Conservation (phyloP, 2,329 filamentous ascomycete species). For the Diplocarpon mali region DNA sequence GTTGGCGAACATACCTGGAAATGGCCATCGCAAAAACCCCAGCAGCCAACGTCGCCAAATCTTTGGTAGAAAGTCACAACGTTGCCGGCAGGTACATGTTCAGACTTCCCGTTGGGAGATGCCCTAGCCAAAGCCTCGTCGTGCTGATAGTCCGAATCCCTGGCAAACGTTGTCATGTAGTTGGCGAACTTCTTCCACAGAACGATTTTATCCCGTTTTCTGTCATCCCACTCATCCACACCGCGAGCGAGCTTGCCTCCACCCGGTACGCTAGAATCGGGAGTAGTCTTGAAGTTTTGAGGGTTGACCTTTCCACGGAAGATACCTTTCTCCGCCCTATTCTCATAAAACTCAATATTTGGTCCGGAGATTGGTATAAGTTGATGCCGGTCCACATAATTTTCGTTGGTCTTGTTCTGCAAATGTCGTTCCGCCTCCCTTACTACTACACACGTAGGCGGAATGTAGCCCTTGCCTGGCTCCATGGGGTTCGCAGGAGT, state of each 20-base stretch:
- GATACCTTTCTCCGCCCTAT: slow-evolving; percentile 53
- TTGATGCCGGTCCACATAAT: slow-evolving; percentile 46
- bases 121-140: slow-evolving; percentile 34
- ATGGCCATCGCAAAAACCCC: slow-evolving; percentile 71
- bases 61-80: slow-evolving; percentile 74
- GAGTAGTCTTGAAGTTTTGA: slow-evolving; percentile 44
- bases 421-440: slow-evolving; percentile 62
- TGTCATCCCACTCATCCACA: slow-evolving; percentile 52
- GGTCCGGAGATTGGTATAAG: slow-evolving; percentile 52
- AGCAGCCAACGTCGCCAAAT: slow-evolving; percentile 70
- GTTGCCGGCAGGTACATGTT: slow-evolving; percentile 34
- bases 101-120: slow-evolving; percentile 16
- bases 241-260: slow-evolving; percentile 50
- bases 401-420: slow-evolving; percentile 44
- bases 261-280: slow-evolving; percentile 40
- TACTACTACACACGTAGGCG: slow-evolving; percentile 62
- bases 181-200: slow-evolving; percentile 66
- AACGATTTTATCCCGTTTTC: slow-evolving; percentile 54
- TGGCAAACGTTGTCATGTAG: slow-evolving; percentile 63
- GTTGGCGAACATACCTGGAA: slow-evolving; percentile 45
- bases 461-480: slow-evolving; percentile 39
- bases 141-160: slow-evolving; percentile 49
- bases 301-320: slow-evolving; percentile 53
- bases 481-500: slow-evolving; percentile 37
- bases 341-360: slow-evolving; percentile 62